Base-by-base conservation (phyloP, 306 rosid species). In the Alnus rubra region DNA sequence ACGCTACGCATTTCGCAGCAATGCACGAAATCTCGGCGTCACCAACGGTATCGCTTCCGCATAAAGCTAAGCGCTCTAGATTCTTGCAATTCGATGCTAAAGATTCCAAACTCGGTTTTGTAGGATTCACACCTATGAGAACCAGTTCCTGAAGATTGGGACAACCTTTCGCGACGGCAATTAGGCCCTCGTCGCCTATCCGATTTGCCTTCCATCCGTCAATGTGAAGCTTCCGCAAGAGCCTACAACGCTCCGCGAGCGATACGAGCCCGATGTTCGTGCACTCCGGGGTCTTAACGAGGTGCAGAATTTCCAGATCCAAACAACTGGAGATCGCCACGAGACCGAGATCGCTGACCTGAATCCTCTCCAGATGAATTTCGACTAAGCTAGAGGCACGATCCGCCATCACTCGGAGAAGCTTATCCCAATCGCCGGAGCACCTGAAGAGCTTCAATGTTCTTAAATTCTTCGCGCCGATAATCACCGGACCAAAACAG, bases 141-240 rank as follows among this genome's bases (percentile, higher is more conserved):
- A 93, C 98, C 81, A 96, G 73, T 53, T 96, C 99, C 81, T 91
- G 98, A 39, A 96, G 84, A 78, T 91, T 91, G 7, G 96, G 88
- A 81, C 98, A 96, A 49, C 81, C 80, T 78, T 84, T 93, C 1
- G 99, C 96, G 72, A 96, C 90, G 0, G 92, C 89, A 19, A 91
- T 79, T 81, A 96, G 88, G 19, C 99, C 98, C 31, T 87, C 94
- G 39, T 96, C 99, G 0, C 99, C 98, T 6, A 96, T 92, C 5
- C 98, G 82, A 76, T 96, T 96, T 0, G 98, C 90, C 76, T 93
- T 96, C 97, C 96, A 96, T 18, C 99, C 99, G 71, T 96, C 99
- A 47, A 96, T 87, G 78, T 96, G 97, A 59, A 96, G 98, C 91
- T 96, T 96, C 85, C 99, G 75, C 50, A 96, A 69, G 9, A 89